These are phyloP conservation scores for Hyphodiscus sp. DNA, from an alignment of 2,329 filamentous ascomycete species.

Conservation along the genomic window DNA sequence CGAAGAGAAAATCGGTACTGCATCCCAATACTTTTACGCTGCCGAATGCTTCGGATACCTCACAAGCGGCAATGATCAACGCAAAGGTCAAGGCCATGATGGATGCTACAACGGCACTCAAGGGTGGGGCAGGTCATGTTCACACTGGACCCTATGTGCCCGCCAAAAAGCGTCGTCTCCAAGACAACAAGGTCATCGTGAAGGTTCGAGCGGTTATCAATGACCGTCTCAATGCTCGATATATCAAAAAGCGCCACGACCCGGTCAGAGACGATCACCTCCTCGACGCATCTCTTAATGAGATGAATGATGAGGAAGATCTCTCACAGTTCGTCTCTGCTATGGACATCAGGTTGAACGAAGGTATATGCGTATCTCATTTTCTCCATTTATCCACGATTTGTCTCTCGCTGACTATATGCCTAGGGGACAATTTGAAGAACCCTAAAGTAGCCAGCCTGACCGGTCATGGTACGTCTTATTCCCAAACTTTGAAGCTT, in stretches of 20 bases:
- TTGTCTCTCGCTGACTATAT: background rate
- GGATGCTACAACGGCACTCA: slow-evolving; percentile 12
- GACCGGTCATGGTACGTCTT: slow-evolving; percentile 10
- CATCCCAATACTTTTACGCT: too few relatives aligned
- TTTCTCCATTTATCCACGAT: background rate
- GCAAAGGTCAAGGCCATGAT: slow-evolving; percentile 15
- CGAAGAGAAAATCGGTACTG: slow-evolving; percentile 14
- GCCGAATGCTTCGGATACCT: background rate
- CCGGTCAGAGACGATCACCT: slow-evolving; percentile 11
- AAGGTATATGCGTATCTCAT: slow-evolving; percentile 10
- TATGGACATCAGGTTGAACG: slow-evolving; percentile 19
- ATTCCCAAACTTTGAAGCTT: too few relatives aligned
- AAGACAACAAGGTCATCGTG: slow-evolving; percentile 13
- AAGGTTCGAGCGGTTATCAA: slow-evolving; percentile 19
- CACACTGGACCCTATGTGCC: slow-evolving; percentile 7
- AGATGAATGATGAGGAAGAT: slow-evolving; percentile 5
- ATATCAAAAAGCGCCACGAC: slow-evolving; percentile 11
- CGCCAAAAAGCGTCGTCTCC: slow-evolving; percentile 17
- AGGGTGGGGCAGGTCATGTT: slow-evolving; percentile 3
- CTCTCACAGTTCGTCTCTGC: slow-evolving; percentile 2
- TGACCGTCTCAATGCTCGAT: slow-evolving; percentile 8
- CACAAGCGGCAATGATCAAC: slow-evolving; percentile 7
- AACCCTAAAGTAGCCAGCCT: slow-evolving; percentile 12
- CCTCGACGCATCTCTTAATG: slow-evolving; percentile 5
- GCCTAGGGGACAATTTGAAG: slow-evolving; percentile 16